Base-by-base conservation (phyloP, 2,329 filamentous ascomycete species). In the Chrysoporthe deuterocubensis region DNA sequence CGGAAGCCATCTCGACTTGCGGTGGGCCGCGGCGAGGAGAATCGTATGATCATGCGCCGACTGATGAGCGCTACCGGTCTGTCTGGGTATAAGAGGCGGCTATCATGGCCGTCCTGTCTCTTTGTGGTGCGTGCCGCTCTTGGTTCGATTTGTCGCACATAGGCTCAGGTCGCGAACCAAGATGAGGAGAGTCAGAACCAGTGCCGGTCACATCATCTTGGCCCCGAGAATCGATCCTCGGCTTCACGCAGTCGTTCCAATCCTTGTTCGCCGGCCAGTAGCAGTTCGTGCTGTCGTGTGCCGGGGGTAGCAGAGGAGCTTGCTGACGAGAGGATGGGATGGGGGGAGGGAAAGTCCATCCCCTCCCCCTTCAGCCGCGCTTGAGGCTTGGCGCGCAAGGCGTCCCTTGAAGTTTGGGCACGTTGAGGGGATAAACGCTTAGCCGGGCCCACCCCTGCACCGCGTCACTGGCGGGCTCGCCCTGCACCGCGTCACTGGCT, bases 1-100 rank as follows among this genome's bases (percentile, higher is more conserved):
- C 62, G 26, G 70, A 70, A 1, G 69, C 66, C 71, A 74, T 74
- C 37, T 68, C 52, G 54, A 67, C 58, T 61, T 56, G 64, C 9
- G 52, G 50, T 40, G 26, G 61, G 56, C 26, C 56, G 48, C 21
- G 52, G 37, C 21, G 18, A 18, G n/a, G 50, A 11, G 52, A 26
- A 48, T 37, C 16, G 60, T 16, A 62, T 52, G 64, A 2, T 43
- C 40, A 56, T 48, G 58, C 58, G 66, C 46, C 34, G 43, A 65
- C 13, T 42, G 56, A 18, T 44, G 21, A 50, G 48, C 2, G 56
- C 43, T 40, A 40, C 32, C 18, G 54, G 16, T 16, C 16, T 40
- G 13, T n/a, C 14, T 13, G 54, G 32, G 16, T 57, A 40, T 11
- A 40, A 40, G 16, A 18, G 40, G 54, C 54, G 14, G n/a, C 32